These are phyloP conservation scores for Parastagonospora avenae DNA, from an alignment of 2,329 filamentous ascomycete genomes.

Conservation along the genomic window DNA sequence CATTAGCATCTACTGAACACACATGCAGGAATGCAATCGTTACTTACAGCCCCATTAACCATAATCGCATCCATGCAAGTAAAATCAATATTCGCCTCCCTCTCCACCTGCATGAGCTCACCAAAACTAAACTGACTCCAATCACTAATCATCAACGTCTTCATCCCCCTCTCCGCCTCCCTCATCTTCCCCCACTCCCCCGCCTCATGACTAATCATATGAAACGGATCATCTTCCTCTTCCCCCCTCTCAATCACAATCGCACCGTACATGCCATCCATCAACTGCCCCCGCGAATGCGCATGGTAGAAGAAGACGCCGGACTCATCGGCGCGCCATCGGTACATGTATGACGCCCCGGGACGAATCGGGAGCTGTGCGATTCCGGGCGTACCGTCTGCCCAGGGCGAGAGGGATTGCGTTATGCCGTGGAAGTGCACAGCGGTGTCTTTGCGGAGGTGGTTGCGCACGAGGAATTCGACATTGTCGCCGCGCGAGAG, in stretches of 20 bases:
- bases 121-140: slow-evolving; percentile 1
- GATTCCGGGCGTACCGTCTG: background rate
- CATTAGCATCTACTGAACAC: background rate
- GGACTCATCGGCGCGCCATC: background rate
- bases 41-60: slow-evolving; percentile 1
- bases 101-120: background rate
- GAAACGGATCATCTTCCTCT: background rate
- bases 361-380: background rate
- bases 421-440: slow-evolving; percentile 1
- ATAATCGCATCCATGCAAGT: slow-evolving; percentile 4
- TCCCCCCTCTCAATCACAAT: background rate
- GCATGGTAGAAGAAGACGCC: slow-evolving; percentile 1
- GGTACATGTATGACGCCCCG: background rate
- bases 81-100: slow-evolving; percentile 1
- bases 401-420: background rate
- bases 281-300: background rate
- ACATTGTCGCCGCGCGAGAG: background rate
- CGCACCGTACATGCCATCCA: slow-evolving; percentile 1
- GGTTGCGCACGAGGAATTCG: background rate
- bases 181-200: background rate
- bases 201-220: background rate
- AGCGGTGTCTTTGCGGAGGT: background rate
- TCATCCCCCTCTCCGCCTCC: slow-evolving; percentile 1
- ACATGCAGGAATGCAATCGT: background rate
- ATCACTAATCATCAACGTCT: slow-evolving; percentile 2